Conservation (phyloP, 202 grass and related monocot species). For the Setaria viridis region DNA sequence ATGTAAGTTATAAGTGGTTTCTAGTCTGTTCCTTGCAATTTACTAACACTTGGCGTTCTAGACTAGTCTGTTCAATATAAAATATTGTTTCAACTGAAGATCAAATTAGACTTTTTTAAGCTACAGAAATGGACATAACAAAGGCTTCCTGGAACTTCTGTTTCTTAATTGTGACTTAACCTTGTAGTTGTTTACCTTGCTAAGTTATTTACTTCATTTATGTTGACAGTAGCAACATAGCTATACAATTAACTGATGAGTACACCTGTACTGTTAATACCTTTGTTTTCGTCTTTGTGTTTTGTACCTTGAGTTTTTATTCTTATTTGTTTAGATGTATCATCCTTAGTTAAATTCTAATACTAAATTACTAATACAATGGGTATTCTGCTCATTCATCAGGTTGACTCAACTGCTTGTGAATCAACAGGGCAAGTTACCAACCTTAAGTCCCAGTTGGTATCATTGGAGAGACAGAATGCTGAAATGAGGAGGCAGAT, state of each 20-base stretch:
- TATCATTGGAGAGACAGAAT: slow-evolving; percentile 58
- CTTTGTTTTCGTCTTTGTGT: slow-evolving; percentile 4
- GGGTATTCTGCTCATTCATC: slow-evolving; percentile 39
- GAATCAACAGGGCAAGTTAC: slow-evolving; percentile 57
- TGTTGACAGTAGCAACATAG: background rate
- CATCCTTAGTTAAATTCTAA: slow-evolving; percentile 22
- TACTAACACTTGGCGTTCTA: background rate
- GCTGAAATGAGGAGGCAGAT: slow-evolving; percentile 72
- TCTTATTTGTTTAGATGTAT: slow-evolving; percentile 2
- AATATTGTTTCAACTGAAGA: slow-evolving; percentile 6
- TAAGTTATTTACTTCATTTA: background rate
- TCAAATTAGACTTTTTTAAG: background rate
- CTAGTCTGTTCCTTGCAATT: background rate
- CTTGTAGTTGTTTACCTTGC: slow-evolving; percentile 5
- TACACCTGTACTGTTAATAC: background rate
- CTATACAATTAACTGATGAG: background rate
- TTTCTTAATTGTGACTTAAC: background rate
- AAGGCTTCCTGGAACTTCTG: background rate
- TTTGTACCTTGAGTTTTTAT: slow-evolving; percentile 13
- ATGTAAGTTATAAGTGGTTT: background rate
- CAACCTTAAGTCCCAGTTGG: slow-evolving; percentile 59
- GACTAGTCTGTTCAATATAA: background rate
- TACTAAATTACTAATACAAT: slow-evolving; percentile 14
- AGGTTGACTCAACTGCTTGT: slow-evolving; percentile 63
- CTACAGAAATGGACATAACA: slow-evolving; percentile 9